Evolutionary conservation across 148 eudicot genomes (phyloP), one percentile per base, ranked within the genome.

Genomic region (Diospyros lotus): DNA sequence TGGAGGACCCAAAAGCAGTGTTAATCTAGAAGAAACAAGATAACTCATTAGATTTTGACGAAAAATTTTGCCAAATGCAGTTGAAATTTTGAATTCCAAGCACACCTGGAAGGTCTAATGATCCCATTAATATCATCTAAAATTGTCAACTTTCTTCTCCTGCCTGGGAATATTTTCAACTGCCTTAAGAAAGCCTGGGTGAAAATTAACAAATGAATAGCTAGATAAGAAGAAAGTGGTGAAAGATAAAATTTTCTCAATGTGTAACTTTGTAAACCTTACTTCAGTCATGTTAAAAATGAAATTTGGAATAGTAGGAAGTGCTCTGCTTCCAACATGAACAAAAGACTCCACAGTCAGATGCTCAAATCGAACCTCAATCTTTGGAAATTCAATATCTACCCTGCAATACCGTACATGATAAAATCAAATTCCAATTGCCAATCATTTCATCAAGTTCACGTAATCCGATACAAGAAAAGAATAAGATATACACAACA

Each of bases 1-100:
- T 15, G 98, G 99, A 86, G 99, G 99, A 55, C 99, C 99, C 79
- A 95, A 81, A 64, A 95, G 87, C 82, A 95, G 83, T 53, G 98
- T 95, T 81, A 95, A 87, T 79, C 99, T 95, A 42, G 7, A 55
- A 74, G 6, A 67, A 73, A 71, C 55, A 46, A 39, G 46, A 45
- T 9, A 61, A 46, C 17, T 71, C 28, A 69, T 73, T 51, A 80
- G 59, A 54, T 66, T 63, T 2, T 55, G 63, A 58, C 7, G 50
- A 60, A 71, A 66, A n/a, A 15, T 12, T 18, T 28, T n/a, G 28
- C 9, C 44, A 63, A 14, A 14, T 46, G 52, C 40, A 54, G 64
- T 13, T 53, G 7, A 50, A 68, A 52, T 8, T 8, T 3, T 51
- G 61, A n/a, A 48, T 42, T 66, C 64, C 12, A 1, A 68, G 69